Base-by-base conservation (phyloP, 2,329 filamentous ascomycete genomes). In the Trematosphaeria pertusa region DNA sequence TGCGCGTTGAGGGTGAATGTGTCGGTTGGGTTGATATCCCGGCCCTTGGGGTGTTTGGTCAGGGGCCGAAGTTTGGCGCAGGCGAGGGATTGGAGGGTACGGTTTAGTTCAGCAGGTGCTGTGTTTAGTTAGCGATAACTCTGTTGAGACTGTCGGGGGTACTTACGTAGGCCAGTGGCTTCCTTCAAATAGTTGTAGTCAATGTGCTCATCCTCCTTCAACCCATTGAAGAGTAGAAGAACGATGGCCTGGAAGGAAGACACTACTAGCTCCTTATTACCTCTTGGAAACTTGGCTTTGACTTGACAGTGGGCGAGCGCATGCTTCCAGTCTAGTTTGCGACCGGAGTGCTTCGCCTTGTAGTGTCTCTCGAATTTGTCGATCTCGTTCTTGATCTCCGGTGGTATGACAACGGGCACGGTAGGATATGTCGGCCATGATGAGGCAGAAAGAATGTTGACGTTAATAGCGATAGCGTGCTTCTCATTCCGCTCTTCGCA, bases 381-480 rank as follows among this genome's bases (percentile, higher is more conserved):
- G 47, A 95, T 86, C 44, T 92, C 86, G n/a, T 79, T 78, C 18
- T 87, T 82, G 36, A 97, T 87, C 30, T 88, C 84, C 5, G 82
- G 74, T 0, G 94, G 93, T 5, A 99, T 80, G 46, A 85, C 85
- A 46, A 96, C 82, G 2, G 81, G 75, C 5, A 87, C 80, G 50
- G 96, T 91, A 0, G 88, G 85, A 63, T 97, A 99, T 0, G 88
- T 88, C 0, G 94, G 94, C 94, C 94, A 99, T 1, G 94, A 88
- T 0, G 92, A 85, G 1, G 90, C 85, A 3, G 91, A 96, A n/a
- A 99, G 79, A 17, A 99, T 87, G 73, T 86, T 96, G 61, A 97
- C 94, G 51, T 85, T 85, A 12, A 97, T 79, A 67, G 94, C 89
- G 32, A 96, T 70, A 1, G 75, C 50, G 5, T 79, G 71, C 47